Evolutionary conservation across 2,329 filamentous ascomycete genomes (phyloP).

Genomic region (Talaromyces sp.): DNA sequence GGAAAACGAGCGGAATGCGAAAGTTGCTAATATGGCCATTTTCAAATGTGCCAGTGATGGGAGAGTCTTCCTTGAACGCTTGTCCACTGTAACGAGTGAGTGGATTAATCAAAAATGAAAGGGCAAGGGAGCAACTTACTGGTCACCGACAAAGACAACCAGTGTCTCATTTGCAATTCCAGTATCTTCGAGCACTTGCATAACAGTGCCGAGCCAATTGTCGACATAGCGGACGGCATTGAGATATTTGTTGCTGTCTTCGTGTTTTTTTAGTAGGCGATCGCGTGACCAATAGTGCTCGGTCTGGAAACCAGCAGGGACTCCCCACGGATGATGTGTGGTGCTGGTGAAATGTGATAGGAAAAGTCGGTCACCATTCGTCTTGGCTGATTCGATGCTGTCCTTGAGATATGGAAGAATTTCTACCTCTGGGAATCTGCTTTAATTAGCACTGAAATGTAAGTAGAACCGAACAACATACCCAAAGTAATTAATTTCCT

Average conservation of each 20-base stretch:
- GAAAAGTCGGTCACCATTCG: constrained; percentile 22
- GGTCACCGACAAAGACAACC: constrained; percentile 40
- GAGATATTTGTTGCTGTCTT: constrained; percentile 36
- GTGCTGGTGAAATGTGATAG: constrained; percentile 28
- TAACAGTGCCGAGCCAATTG: constrained; percentile 33
- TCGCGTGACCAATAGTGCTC: constrained; percentile 20
- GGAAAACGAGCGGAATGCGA: constrained; percentile 39
- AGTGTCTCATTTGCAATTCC: constrained; percentile 42
- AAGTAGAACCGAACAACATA: constrained; percentile 16
- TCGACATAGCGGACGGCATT: constrained; percentile 38
- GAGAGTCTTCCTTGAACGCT: constrained; percentile 37
- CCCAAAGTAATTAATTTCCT: constrained; percentile 40
- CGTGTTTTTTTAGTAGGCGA: constrained; percentile 21
- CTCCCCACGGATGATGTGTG: constrained; percentile 39
- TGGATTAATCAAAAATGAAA: not conserved
- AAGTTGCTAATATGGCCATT: constrained; percentile 42
- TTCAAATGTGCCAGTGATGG: constrained; percentile 35
- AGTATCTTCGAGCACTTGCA: constrained; percentile 36
- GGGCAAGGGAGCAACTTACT: constrained; percentile 16
- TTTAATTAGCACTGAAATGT: not conserved
- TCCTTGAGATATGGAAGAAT: constrained; percentile 32
- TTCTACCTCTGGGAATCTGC: constrained; percentile 30
- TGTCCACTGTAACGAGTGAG: constrained; percentile 25
- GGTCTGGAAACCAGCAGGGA: constrained; percentile 24
- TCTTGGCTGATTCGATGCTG: constrained; percentile 23